Base-by-base conservation (phyloP, 176 grass and related monocot genomes). In the Carex kokanica region DNA sequence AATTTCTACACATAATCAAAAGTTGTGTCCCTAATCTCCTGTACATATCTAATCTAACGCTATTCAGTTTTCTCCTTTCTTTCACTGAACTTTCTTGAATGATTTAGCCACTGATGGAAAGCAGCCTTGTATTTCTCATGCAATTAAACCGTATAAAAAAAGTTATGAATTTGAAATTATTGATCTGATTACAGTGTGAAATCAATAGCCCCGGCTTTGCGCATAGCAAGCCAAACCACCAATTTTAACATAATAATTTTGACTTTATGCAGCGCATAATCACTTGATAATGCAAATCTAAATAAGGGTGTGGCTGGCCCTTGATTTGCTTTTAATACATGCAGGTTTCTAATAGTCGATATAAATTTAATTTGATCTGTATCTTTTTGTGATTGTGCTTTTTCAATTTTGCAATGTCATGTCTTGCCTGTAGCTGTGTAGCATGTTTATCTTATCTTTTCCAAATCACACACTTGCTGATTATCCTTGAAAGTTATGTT, bases 401-500 rank as follows among this genome's bases (percentile, higher is more conserved):
- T n/a, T 23, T 24, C 43, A 73, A 51, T 73, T 73, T 73, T 73
- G 69, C 43, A 73, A 45, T 49, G 69, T 73, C 69, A 73, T 13
- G 10, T 73, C 41, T 49, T 73, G 40, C 69, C 20, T 16, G 25
- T 13, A n/a, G n/a, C n/a, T n/a, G n/a, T n/a, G 24, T 0, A 25
- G 24, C 12, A 32, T 32, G 16, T 58, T 1, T 29, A 29, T 64
- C 25, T 31, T 64, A 29, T 64, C 24, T 64, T 14, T 64, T 64
- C 23, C 20, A 74, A 74, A 74, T 25, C 75, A 53, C 55, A 79
- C 16, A 79, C 16, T 38, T 32, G 52, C 15, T 29, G 75, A 60
- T 60, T 47, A 47, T 79, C 56, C 51, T 79, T 79, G 60, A 62
- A 41, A 81, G 23, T 20, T 21, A 61, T 81, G 36, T 81, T n/a